Conservation (phyloP, 169 alveolate species). For the Perkinsus olseni region DNA sequence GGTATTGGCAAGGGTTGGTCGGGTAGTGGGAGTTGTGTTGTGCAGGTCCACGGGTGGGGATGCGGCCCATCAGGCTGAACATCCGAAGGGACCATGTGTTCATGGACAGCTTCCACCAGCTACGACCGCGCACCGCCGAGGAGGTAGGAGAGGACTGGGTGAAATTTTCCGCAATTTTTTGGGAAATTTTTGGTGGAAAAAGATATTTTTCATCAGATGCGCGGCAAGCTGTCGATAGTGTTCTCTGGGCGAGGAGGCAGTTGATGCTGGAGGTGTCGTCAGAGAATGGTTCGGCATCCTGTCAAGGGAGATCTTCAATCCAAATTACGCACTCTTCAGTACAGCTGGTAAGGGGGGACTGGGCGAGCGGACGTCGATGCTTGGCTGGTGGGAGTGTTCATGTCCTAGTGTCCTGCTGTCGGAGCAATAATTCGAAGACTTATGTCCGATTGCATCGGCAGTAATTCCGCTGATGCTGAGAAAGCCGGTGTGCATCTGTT, state of each 20-base stretch:
- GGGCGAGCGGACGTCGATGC: not conserved
- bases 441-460: no score
- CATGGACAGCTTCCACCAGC: slow-evolving; percentile 84
- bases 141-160: not conserved
- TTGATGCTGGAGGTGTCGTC: slow-evolving; percentile 99
- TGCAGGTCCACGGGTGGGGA: slow-evolving; percentile 51
- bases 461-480: no score
- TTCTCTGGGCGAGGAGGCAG: slow-evolving; percentile 96
- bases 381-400: no score
- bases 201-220: not conserved
- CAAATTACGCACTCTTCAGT: slow-evolving; percentile 86
- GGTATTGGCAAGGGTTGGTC: not conserved
- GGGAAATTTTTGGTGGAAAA: not conserved
- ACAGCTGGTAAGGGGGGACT: not conserved
- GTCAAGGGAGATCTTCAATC: slow-evolving; percentile 96
- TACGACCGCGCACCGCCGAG: slow-evolving; percentile 49
- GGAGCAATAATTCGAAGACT: no score
- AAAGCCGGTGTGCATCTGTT: no score
- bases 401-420: no score
- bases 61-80: slow-evolving; percentile 59
- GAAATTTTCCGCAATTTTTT: no score
- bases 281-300: slow-evolving; percentile 95
- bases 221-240: slow-evolving; percentile 56
- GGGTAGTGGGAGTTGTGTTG: slow-evolving; percentile 22
- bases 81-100: slow-evolving; percentile 90